Evolutionary conservation across 2,329 filamentous ascomycete genomes (phyloP), one percentile per base, ranked within the genome.

Genomic region (Myriosclerotinia duriaeana): DNA sequence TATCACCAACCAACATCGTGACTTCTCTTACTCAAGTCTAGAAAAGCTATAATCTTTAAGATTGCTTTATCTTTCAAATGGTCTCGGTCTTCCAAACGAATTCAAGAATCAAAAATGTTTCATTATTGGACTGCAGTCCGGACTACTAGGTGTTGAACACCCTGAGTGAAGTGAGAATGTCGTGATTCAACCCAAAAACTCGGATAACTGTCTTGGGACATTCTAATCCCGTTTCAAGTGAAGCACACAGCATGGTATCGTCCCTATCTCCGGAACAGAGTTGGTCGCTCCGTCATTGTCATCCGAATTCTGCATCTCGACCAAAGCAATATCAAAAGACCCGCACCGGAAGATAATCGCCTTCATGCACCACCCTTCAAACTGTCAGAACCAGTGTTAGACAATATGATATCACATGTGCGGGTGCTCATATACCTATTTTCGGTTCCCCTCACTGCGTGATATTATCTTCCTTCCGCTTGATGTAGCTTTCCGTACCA

Each of bases 321-420:
- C 46, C 64, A 30, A 64, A 65, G 42, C 34, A 53, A 17, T 50
- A 22, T 26, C 14, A 11, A 58, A 44, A 61, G 26, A 7, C 17
- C 36, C 46, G 20, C 22, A 44, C 22, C 42, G 46, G 54, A 60
- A 65, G 48, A 44, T 61, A 36, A 60, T 36, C 46, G 55, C 17
- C 30, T 30, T 60, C 48, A 61, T 34, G 44, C 58, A 26, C 36
- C 38, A 44, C 46, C 38, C 17, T 48, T 46, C 61, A 44, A 4
- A 50, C 26, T 59, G 20, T 61, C 54, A 48, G n/a, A 52, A 65
- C 5, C 22, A 17, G 15, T 17, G 22, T 61, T 22, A 11, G 22
- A 44, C 55, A 42, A 30, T 42, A 42, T 14, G n/a, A 65, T 50
- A n/a, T 65, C 63, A 56, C 53, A 36, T 65, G 58, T 61, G 53